phyloP scores from a whole-genome alignment of 2,329 filamentous ascomycete species.

The Phialocephala subalpina region DNA sequence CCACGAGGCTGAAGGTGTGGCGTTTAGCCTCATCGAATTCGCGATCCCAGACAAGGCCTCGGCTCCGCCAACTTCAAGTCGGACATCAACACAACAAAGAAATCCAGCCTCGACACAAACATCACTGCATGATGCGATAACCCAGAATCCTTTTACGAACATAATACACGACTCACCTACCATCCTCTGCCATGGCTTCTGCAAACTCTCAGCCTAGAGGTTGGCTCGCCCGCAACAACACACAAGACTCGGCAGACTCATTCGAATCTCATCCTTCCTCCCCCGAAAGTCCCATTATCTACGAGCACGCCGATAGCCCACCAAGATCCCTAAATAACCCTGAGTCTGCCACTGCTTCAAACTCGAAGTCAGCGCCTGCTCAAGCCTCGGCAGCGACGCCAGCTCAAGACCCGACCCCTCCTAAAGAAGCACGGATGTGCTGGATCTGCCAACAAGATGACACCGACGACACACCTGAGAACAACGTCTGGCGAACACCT shows the following conservation, averaged over 20 bases:
- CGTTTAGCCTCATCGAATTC: neutral
- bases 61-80: slow-evolving; percentile 5
- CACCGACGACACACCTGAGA: slow-evolving; percentile 54
- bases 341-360: neutral
- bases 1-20: slow-evolving; percentile 12
- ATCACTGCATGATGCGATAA: slow-evolving; percentile 4
- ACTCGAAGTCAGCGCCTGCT: neutral
- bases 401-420: neutral
- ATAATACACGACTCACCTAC: neutral
- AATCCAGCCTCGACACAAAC: neutral
- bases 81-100: neutral
- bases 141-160: neutral
- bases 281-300: slow-evolving; percentile 1
- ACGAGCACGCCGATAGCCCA: neutral
- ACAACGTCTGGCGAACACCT: slow-evolving; percentile 78
- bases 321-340: slow-evolving; percentile 12
- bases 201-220: neutral
- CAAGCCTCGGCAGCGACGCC: neutral
- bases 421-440: slow-evolving; percentile 52
- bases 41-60: neutral
- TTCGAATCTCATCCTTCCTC: slow-evolving; percentile 12
- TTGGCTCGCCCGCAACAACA: neutral
- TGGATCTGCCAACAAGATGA: slow-evolving; percentile 71
- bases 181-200: neutral
- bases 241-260: neutral